Evolutionary conservation across 139 green algal genomes (phyloP).

Genomic region (Spirogloea muscicola): DNA sequence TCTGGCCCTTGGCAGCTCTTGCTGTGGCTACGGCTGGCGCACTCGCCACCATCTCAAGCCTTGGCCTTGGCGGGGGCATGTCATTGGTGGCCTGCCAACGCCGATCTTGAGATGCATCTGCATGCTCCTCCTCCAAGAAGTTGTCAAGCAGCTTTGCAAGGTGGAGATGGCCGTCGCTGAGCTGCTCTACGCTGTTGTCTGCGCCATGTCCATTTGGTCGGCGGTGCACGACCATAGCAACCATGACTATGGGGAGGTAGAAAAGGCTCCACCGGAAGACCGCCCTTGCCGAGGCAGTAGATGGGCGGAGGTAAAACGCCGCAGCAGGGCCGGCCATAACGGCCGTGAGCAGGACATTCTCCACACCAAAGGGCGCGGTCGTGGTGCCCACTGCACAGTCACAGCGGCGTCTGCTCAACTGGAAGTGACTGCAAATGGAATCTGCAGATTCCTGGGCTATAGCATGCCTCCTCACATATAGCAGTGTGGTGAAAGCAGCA

Average conservation of each 20-base stretch:
- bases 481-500: no score
- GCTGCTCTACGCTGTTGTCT: not conserved
- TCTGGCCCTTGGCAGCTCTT: not conserved
- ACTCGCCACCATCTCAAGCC: not conserved
- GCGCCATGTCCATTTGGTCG: constrained; percentile 44
- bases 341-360: constrained; percentile 59
- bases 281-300: constrained; percentile 60
- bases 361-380: constrained; percentile 70
- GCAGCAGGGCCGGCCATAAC: constrained; percentile 64
- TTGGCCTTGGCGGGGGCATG: not conserved
- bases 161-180: not conserved
- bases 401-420: no score
- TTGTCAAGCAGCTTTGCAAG: not conserved
- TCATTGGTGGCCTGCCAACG: not conserved
- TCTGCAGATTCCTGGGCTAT: no score
- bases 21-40: not conserved
- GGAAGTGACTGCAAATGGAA: no score
- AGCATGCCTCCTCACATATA: no score
- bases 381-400: constrained; percentile 67
- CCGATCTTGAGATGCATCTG: not conserved
- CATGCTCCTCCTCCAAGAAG: not conserved
- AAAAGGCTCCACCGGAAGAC: constrained; percentile 85
- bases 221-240: constrained; percentile 73
- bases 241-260: constrained; percentile 87
- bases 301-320: constrained; percentile 63